Evolutionary conservation across 2,329 filamentous ascomycete genomes (phyloP).

Genomic region (Ophiobolus disseminans): DNA sequence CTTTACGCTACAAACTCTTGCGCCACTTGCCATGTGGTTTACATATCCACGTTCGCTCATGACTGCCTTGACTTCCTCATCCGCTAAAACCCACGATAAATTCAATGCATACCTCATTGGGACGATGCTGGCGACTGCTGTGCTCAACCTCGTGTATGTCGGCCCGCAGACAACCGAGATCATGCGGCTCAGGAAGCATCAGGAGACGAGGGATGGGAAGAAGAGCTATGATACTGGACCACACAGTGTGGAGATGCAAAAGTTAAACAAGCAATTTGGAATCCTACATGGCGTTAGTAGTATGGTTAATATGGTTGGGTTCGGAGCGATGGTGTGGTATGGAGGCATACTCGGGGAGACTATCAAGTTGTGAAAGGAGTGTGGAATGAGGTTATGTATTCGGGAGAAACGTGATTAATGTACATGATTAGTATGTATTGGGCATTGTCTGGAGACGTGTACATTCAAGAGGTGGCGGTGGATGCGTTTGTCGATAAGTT

Average conservation of each 20-base stretch:
- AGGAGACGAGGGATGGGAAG: slow-evolving; percentile 91
- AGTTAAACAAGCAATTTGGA: slow-evolving; percentile 64
- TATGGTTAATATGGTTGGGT: slow-evolving; percentile 75
- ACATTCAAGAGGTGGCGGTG: background rate
- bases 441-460: background rate
- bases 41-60: slow-evolving; percentile 69
- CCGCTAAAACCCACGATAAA: slow-evolving; percentile 13
- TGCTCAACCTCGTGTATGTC: slow-evolving; percentile 73
- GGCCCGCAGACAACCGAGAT: slow-evolving; percentile 77
- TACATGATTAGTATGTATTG: background rate
- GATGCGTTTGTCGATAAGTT: no score
- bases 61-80: slow-evolving; percentile 10
- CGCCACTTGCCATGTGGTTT: slow-evolving; percentile 75
- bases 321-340: slow-evolving; percentile 76
- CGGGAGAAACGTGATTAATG: background rate
- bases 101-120: slow-evolving; percentile 64
- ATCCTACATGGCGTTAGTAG: slow-evolving; percentile 82
- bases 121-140: slow-evolving; percentile 72
- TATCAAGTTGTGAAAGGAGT: slow-evolving; percentile 10
- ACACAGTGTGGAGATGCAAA: slow-evolving; percentile 82
- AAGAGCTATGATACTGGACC: slow-evolving; percentile 79
- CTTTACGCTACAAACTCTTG: slow-evolving; percentile 80
- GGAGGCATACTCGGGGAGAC: slow-evolving; percentile 70
- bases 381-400: background rate
- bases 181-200: slow-evolving; percentile 78